These are phyloP conservation scores for Aspergillus alliaceus DNA, from an alignment of 2,329 filamentous ascomycete species.

Conservation along the genomic window DNA sequence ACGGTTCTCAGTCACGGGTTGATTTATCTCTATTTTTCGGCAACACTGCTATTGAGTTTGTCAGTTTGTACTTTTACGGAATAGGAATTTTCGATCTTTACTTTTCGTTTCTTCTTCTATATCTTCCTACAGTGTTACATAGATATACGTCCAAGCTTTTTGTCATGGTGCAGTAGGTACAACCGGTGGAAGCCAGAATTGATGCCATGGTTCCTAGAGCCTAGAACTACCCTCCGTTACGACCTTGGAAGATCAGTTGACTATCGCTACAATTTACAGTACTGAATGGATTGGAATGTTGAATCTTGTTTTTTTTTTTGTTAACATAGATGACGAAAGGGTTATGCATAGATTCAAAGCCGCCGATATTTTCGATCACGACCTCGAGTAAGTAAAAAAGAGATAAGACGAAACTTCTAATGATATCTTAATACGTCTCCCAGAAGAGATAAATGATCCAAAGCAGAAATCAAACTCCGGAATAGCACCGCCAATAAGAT, in stretches of 20 bases:
- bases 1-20: neutral
- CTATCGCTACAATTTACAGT: neutral
- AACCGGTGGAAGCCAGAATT: too few species aligned
- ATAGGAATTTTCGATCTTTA: neutral
- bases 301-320: too few species aligned
- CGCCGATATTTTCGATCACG: neutral
- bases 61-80: slow-evolving; percentile 1
- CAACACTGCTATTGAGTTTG: neutral
- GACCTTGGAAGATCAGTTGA: neutral
- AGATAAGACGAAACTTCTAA: slow-evolving; percentile 4
- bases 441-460: slow-evolving; percentile 19
- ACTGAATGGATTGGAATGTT: neutral
- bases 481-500: slow-evolving; percentile 25
- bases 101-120: neutral
- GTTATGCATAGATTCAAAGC: neutral
- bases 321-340: neutral
- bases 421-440: slow-evolving; percentile 3
- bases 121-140: neutral
- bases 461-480: slow-evolving; percentile 17
- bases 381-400: neutral
- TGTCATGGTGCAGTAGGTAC: neutral
- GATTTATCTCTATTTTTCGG: neutral
- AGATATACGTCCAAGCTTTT: neutral
- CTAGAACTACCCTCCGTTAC: too few species aligned
- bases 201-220: too few species aligned